Percentiles rank a stretch among this genome's conserved stretches.
phyloP scores from a whole-genome alignment of 495 filamentous ascomycete genomes.

The Xylaria nigripes region DNA sequence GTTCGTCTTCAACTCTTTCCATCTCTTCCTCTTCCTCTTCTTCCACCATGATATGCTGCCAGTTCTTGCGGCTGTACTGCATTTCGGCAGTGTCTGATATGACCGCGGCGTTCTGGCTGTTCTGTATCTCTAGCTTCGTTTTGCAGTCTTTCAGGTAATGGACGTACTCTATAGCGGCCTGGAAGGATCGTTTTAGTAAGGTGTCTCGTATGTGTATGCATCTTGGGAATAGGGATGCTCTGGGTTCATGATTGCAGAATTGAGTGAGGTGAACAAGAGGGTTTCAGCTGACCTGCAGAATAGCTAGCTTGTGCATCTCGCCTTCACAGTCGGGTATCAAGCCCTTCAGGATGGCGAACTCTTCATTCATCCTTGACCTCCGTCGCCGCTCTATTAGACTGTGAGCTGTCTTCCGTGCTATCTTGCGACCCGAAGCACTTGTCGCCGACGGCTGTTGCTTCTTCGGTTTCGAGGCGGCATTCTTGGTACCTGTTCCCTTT shows the following conservation, averaged over 20 bases:
- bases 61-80: not conserved
- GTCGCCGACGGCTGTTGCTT: conserved; percentile 61
- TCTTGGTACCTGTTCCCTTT: conserved; percentile 13
- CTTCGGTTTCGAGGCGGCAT: conserved; percentile 50
- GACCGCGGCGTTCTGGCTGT: conserved; percentile 7
- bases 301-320: conserved; percentile 97
- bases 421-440: conserved; percentile 80
- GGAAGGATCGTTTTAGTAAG: not conserved
- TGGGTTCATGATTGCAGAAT: not conserved
- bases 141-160: conserved; percentile 91
- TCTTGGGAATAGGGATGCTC: too few relatives aligned
- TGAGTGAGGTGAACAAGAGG: not conserved
- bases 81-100: not conserved
- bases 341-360: conserved; percentile 86
- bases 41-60: not conserved
- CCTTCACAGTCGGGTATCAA: conserved; percentile 90
- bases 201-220: not conserved
- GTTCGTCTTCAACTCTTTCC: conserved; percentile 24
- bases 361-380: conserved; percentile 97
- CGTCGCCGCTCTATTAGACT: conserved; percentile 87
- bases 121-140: conserved; percentile 63
- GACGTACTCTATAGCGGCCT: conserved; percentile 96
- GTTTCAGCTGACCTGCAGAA: conserved; percentile 70
- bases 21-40: not conserved
- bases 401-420: conserved; percentile 92